Base-by-base conservation (phyloP, 2,329 filamentous ascomycete genomes). In the Rhinocladiella mackenziei region DNA sequence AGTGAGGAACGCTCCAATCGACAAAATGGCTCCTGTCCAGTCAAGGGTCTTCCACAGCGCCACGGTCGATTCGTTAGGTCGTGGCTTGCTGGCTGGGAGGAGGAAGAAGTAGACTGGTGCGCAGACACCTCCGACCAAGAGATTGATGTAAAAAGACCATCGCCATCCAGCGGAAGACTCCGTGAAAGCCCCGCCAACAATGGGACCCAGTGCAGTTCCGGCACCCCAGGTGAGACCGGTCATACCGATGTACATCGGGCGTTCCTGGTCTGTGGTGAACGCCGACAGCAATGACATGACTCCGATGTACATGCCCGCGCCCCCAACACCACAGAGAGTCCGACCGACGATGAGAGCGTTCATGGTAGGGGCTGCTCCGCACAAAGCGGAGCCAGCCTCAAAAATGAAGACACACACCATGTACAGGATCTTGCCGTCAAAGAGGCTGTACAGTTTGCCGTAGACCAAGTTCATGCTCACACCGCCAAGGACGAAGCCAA, bases 111-210 rank as follows among this genome's bases (percentile, higher is more conserved):
- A 66, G 17, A 69, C 63, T 0, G 73, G 68, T 3, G 66, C 57
- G 15, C 15, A 10, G 22, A 28, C 13, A 19, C 15, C 75, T 1
- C 73, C 66, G 31, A 73, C 61, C 25, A 65, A 58, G 0, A 80
- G 64, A 52, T 80, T 81, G 62, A 80, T 72, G 54, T 81, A 81
- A 53, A 75, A 74, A 0, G 65, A 25, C 42, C 45, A 49, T n/a
- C 45, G 17, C 42, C 45, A 49, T 19, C 58, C 53, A 10, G 54
- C 47, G 42, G 11, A 23, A 7, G 17, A 23, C 9, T 26, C 19
- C 20, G 28, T 6, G 36, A 65, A 64, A 4, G 55, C 58, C 11
- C 63, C 64, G 4, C 65, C 65, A 40, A 68, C 57, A 40, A 67
- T 53, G 0, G 64, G 66, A 3, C 65, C 65, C 0, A 66, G 53